These are phyloP conservation scores for Wickerhamiella domercqiae DNA, from an alignment of 805 yeast genomes.

Conservation along the genomic window DNA sequence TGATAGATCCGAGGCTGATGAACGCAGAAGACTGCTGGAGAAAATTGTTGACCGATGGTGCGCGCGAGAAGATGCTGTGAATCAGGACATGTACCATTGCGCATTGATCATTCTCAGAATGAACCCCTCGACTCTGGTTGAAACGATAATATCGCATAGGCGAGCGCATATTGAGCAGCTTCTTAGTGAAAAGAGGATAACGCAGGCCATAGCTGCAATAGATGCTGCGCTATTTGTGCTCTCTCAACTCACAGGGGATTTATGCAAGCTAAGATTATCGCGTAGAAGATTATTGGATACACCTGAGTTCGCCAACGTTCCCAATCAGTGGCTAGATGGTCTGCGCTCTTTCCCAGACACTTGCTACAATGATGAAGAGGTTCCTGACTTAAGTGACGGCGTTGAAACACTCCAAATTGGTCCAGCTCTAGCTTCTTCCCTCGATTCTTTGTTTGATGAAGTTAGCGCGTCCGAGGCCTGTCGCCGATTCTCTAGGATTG, in stretches of 20 bases:
- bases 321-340: background rate
- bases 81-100: slow-evolving; percentile 15
- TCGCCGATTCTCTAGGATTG: background rate
- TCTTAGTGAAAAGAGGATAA: background rate
- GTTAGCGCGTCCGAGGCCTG: background rate
- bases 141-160: slow-evolving; percentile 8
- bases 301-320: slow-evolving; percentile 7
- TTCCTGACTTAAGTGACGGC: no score
- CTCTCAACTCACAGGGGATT: slow-evolving; percentile 9
- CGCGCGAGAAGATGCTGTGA: slow-evolving; percentile 3
- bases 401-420: background rate
- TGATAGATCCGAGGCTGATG: background rate
- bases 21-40: background rate
- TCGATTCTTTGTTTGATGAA: background rate
- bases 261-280: slow-evolving; percentile 8
- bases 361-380: slow-evolving; percentile 12
- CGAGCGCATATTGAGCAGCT: slow-evolving; percentile 2
- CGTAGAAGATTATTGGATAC: slow-evolving; percentile 8
- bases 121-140: slow-evolving; percentile 11
- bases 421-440: background rate
- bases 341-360: slow-evolving; percentile 9
- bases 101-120: slow-evolving; percentile 10
- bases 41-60: background rate
- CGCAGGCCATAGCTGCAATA: background rate
- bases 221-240: slow-evolving; percentile 12